Conservation (phyloP, 2,329 filamentous ascomycete genomes). For the Fusarium hainanense region DNA sequence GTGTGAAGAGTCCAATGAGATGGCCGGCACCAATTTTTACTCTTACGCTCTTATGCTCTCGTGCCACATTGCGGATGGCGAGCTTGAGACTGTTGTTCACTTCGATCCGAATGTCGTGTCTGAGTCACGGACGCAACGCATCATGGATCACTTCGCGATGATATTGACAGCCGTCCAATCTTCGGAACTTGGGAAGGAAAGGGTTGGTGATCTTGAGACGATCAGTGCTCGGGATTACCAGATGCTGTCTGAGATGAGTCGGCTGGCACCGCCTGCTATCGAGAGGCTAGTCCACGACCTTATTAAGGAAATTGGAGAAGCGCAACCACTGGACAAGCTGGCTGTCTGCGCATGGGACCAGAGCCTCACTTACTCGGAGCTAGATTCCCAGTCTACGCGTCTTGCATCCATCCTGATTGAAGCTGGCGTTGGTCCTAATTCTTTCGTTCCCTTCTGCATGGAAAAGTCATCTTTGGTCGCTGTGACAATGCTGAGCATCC, state of each 20-base stretch:
- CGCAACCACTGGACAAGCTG: conserved; percentile 13
- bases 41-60: conserved; percentile 43
- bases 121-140: conserved; percentile 17
- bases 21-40: conserved; percentile 43
- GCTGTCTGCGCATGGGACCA: conserved; percentile 56
- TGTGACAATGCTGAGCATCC: conserved; percentile 14
- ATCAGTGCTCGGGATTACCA: conserved; percentile 5
- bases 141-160: conserved; percentile 36
- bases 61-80: conserved; percentile 26
- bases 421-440: neutral
- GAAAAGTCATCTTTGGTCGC: conserved; percentile 20
- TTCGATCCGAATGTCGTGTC: conserved; percentile 28
- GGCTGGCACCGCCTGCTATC: neutral
- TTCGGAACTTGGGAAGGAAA: neutral
- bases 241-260: conserved; percentile 9
- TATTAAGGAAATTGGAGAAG: neutral
- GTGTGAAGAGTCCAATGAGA: conserved; percentile 35
- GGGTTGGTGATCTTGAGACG: neutral
- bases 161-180: conserved; percentile 19
- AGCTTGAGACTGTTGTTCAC: conserved; percentile 39
- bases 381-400: conserved; percentile 35
- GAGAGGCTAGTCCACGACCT: conserved; percentile 17
- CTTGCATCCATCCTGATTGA: neutral
- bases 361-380: conserved; percentile 54
- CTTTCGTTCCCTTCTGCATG: conserved; percentile 24